A percentile compares a stretch with the other conserved stretches of the same genome.
These are phyloP conservation scores for Beauveria sp. DNA, from an alignment of 2,329 filamentous ascomycete species.

Conservation along the genomic window DNA sequence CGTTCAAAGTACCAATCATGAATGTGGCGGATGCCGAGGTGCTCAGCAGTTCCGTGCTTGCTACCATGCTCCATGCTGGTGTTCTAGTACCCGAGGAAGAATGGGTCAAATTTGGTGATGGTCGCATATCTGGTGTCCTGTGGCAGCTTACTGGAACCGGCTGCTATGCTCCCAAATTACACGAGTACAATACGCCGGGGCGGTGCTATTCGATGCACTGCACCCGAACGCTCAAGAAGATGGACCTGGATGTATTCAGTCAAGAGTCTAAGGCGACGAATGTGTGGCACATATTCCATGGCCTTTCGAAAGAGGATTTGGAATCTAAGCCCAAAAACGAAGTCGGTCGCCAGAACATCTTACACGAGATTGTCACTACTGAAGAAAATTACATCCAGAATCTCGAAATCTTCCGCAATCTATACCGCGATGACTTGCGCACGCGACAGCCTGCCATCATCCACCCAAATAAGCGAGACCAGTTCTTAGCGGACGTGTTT, in stretches of 20 bases:
- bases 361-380: conserved; percentile 91
- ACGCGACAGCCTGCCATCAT: conserved; percentile 73
- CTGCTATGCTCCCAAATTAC: conserved; percentile 82
- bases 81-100: conserved; percentile 86
- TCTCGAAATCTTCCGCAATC: conserved; percentile 72
- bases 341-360: conserved; percentile 82
- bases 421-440: conserved; percentile 78
- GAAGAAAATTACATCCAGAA: conserved; percentile 89
- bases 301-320: conserved; percentile 68
- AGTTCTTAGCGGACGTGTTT: conserved; percentile 80
- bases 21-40: conserved; percentile 95
- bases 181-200: conserved; percentile 60
- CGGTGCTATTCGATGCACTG: conserved; percentile 93
- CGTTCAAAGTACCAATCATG: conserved; percentile 93
- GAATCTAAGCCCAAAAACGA: conserved; percentile 74
- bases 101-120: conserved; percentile 88
- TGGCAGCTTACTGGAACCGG: conserved; percentile 88
- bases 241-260: conserved; percentile 70
- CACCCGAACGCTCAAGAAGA: conserved; percentile 88
- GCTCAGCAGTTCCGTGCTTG: conserved; percentile 68
- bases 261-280: conserved; percentile 60
- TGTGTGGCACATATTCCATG: conserved; percentile 88
- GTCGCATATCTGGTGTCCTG: conserved; percentile 77
- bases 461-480: conserved; percentile 65
- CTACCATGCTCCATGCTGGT: conserved; percentile 69